A percentile compares a stretch with the other conserved stretches of the same genome.
Conservation (phyloP, 2,329 filamentous ascomycete genomes). For the Aspergillus fumigatiaffinis region DNA sequence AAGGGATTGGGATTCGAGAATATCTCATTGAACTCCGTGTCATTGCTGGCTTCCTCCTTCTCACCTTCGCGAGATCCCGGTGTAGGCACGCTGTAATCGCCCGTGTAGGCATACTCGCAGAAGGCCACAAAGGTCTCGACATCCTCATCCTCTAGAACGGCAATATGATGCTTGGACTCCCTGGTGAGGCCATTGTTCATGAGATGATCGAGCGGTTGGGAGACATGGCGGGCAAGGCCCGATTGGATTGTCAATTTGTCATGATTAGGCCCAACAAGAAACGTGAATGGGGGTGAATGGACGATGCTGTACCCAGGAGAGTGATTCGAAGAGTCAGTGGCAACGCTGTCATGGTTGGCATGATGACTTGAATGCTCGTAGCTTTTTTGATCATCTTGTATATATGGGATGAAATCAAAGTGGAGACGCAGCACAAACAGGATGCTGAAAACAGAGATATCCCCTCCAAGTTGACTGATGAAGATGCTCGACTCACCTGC, state of each 20-base stretch:
- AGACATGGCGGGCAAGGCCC: slow-evolving; percentile 42
- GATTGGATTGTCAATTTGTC: slow-evolving; percentile 47
- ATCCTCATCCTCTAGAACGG: slow-evolving; percentile 45
- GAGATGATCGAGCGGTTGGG: slow-evolving; percentile 40
- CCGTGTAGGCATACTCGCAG: slow-evolving; percentile 49
- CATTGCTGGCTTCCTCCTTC: slow-evolving; percentile 12
- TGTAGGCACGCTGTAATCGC: slow-evolving; percentile 41
- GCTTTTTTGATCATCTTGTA: not conserved
- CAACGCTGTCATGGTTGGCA: slow-evolving; percentile 11
- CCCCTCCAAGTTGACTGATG: not conserved
- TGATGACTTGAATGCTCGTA: not conserved
- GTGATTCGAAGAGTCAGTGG: slow-evolving; percentile 18
- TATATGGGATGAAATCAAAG: not conserved
- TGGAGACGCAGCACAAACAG: not conserved
- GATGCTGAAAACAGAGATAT: not conserved
- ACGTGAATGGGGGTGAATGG: slow-evolving; percentile 43
- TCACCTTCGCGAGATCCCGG: slow-evolving; percentile 21
- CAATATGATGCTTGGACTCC: slow-evolving; percentile 42
- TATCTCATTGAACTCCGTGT: slow-evolving; percentile 11
- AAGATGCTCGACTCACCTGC: slow-evolving; percentile 23
- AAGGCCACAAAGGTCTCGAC: slow-evolving; percentile 48
- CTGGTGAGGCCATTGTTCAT: slow-evolving; percentile 46
- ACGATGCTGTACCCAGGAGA: slow-evolving; percentile 34
- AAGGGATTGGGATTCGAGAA: slow-evolving; percentile 21
- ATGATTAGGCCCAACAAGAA: slow-evolving; percentile 44